These are phyloP conservation scores for Boletus vinaceobasis DNA, from an alignment of 768 basidiomycete species.

Conservation along the genomic window DNA sequence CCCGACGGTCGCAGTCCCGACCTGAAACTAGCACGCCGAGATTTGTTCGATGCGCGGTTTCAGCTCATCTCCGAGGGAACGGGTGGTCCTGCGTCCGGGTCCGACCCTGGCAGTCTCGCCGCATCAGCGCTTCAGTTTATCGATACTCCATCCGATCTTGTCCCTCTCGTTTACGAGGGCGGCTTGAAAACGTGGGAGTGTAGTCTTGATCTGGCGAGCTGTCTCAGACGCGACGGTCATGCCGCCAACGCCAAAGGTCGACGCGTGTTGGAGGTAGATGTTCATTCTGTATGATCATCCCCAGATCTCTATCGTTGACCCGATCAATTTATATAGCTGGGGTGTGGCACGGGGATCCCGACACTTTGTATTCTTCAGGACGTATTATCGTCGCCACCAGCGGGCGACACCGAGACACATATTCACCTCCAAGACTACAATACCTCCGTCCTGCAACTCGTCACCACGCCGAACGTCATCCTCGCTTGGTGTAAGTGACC, in stretches of 20 bases:
- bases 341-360: conserved; percentile 91
- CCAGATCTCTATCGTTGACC: not conserved
- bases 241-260: conserved; percentile 40
- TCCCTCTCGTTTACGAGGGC: conserved; percentile 92
- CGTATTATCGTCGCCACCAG: conserved; percentile 43
- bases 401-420: conserved; percentile 36
- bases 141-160: conserved; percentile 83
- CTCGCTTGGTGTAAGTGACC: conserved; percentile 73
- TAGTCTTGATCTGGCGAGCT: conserved; percentile 78
- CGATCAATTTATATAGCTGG: conserved; percentile 51
- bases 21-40: conserved; percentile 62
- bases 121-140: conserved; percentile 56
- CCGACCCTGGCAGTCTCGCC: conserved; percentile 3
- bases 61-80: conserved; percentile 71
- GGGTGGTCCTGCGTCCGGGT: conserved; percentile 21
- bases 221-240: conserved; percentile 41
- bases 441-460: conserved; percentile 68
- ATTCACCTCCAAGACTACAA: conserved; percentile 94
- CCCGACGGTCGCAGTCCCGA: conserved; percentile 23
- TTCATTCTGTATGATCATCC: not conserved
- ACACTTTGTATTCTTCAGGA: conserved; percentile 67
- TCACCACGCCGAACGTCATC: conserved; percentile 75
- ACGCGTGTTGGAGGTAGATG: conserved; percentile 65
- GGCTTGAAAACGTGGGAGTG: conserved; percentile 99
- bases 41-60: conserved; percentile 95